Evolutionary conservation across 768 basidiomycete species (phyloP).

Genomic region (Megacollybia marginata): DNA sequence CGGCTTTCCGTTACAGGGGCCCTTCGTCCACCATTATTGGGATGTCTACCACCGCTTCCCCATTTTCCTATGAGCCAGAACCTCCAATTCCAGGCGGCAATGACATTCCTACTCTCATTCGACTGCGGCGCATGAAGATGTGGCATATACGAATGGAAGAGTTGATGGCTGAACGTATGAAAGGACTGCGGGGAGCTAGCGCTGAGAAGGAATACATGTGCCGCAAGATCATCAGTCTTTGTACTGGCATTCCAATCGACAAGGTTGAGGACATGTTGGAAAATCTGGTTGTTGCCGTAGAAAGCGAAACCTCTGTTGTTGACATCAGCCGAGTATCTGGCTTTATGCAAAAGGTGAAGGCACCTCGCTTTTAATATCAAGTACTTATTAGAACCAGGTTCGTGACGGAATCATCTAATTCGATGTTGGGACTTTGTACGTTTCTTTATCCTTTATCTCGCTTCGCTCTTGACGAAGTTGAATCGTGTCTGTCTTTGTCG

Average conservation of each 20-base stretch:
- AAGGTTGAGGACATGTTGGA: conserved; percentile 91
- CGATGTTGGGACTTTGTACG: neutral
- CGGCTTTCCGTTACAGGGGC: conserved; percentile 70
- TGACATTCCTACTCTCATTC: conserved; percentile 52
- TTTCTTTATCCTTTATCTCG: neutral
- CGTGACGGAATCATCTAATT: conserved; percentile 55
- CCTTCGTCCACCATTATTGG: conserved; percentile 59
- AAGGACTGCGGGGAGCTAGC: conserved; percentile 66
- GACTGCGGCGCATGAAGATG: conserved; percentile 65
- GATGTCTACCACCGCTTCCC: conserved; percentile 27
- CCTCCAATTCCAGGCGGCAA: conserved; percentile 61
- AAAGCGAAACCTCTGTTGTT: conserved; percentile 76
- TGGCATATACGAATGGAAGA: conserved; percentile 83
- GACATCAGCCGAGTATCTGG: conserved; percentile 83
- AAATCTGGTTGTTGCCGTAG: conserved; percentile 77
- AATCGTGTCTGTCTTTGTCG: neutral
- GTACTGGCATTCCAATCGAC: conserved; percentile 80
- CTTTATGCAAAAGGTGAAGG: conserved; percentile 80
- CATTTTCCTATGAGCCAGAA: conserved; percentile 61
- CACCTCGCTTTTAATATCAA: neutral
- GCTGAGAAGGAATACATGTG: conserved; percentile 89
- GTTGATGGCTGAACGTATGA: conserved; percentile 63
- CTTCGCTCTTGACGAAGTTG: neutral
- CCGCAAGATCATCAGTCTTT: conserved; percentile 84
- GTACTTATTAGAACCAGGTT: conserved; percentile 27